Evolutionary conservation across 1,284 basidiomycete species (phyloP), one percentile per base, ranked within the genome.

Genomic region (Boletus hoseneyae): DNA sequence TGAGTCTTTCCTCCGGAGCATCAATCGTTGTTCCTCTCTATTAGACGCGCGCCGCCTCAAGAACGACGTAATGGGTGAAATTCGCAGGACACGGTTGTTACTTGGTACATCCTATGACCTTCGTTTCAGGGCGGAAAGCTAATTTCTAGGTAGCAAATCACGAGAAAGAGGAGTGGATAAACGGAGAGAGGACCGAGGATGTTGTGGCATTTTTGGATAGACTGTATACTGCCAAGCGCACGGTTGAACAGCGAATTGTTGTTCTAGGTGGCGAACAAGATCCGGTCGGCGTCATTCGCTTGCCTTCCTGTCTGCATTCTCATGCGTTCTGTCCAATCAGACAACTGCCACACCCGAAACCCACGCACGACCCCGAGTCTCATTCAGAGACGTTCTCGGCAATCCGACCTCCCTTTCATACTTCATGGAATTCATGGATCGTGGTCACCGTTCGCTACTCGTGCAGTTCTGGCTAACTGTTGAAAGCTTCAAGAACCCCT

Each of bases 391-490:
- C 42, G 79, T 97, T 37, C 81, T 98, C 1, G 76, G 83, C 32
- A 93, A 93, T 58, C 92, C 94, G 0, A 88, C 85, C 27, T 92
- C 93, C 0, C 77, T 98, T 1, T 93, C 90, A 2, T 96, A 96
- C 66, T 93, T 96, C 72, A 95, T 97, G 84, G 96, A 99, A 70
- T 96, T 91, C 63, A 95, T 97, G 91, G 96, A 98, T 58, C 82
- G 95, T 7, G 82, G 90, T 3, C 79, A 85, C 50, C 83, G 90
- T 27, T 89, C 93, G 13, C 67, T 92, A 9, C 80, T 93, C 3
- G 90, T 97, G 3, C 96, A 97, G 58, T 99, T 97, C 70, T 98
- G 96, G 96, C 76, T 98, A 3, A 91, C 93, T 0, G 91, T 98
- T 1, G 93, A 98, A 68, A 93, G 91, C 45, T 95, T 98, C 78